These are phyloP conservation scores for Nakazawaea wickerhamii DNA, from an alignment of 805 yeast species.

Conservation along the genomic window DNA sequence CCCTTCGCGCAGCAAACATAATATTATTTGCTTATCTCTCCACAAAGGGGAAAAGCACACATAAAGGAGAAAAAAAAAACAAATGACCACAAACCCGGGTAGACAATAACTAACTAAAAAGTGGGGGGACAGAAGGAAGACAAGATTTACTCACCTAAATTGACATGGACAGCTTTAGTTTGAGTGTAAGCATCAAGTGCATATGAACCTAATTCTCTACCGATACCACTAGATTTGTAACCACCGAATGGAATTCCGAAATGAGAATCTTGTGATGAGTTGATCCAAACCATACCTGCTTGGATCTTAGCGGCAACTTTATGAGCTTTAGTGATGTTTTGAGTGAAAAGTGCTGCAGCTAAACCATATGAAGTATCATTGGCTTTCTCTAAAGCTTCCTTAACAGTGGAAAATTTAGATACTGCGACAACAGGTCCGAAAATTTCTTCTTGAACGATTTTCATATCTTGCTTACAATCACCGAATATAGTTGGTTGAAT, in stretches of 20 bases:
- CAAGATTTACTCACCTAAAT: slow-evolving; percentile 29
- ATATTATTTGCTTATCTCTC: too few species aligned
- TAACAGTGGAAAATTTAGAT: slow-evolving; percentile 36
- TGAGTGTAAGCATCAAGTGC: slow-evolving; percentile 68
- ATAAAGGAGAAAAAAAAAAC: too few species aligned
- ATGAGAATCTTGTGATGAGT: slow-evolving; percentile 42
- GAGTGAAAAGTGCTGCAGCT: slow-evolving; percentile 41
- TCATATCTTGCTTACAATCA: slow-evolving; percentile 35
- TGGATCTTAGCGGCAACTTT: slow-evolving; percentile 34
- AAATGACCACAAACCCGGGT: too few species aligned
- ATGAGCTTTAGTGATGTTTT: slow-evolving; percentile 33
- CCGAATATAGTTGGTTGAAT: slow-evolving; percentile 45
- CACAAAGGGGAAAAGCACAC: too few species aligned
- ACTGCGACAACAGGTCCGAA: slow-evolving; percentile 49
- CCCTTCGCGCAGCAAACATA: too few species aligned
- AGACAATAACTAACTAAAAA: too few species aligned
- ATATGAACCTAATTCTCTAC: slow-evolving; percentile 60
- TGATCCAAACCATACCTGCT: slow-evolving; percentile 45
- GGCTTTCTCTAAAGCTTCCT: slow-evolving; percentile 38
- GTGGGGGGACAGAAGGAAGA: too few species aligned
- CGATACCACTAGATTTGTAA: slow-evolving; percentile 49
- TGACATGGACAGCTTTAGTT: slow-evolving; percentile 61
- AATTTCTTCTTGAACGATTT: slow-evolving; percentile 41
- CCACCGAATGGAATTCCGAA: slow-evolving; percentile 52
- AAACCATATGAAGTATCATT: slow-evolving; percentile 41